Conservation (phyloP, 495 filamentous ascomycete species). For the Opeltia flavorubescens region DNA sequence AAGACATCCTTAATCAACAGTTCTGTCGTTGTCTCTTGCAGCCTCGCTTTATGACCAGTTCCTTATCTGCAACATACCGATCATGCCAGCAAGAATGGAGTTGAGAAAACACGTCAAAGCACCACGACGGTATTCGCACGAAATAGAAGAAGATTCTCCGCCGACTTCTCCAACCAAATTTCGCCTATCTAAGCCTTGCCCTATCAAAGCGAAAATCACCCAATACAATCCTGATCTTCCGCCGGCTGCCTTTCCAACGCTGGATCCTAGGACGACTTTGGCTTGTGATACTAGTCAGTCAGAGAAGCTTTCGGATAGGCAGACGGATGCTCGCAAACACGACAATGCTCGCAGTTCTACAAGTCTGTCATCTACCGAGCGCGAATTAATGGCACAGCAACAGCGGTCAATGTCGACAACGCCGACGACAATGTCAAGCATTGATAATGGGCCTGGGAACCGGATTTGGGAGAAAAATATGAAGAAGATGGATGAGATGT, state of each 20-base stretch:
- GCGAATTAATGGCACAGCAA: neutral
- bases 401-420: neutral
- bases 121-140: too few species aligned
- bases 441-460: constrained; percentile 26
- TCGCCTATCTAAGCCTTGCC: neutral
- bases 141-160: neutral
- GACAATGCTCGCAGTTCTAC: neutral
- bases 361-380: neutral
- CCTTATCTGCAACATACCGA: too few species aligned
- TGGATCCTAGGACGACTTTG: constrained; percentile 6
- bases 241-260: constrained; percentile 30
- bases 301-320: neutral
- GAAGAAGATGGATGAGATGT: constrained; percentile 14
- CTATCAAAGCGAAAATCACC: constrained; percentile 6
- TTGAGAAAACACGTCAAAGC: too few species aligned
- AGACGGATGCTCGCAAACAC: neutral
- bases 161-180: neutral
- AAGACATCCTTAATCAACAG: too few species aligned
- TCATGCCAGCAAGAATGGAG: too few species aligned
- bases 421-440: constrained; percentile 3
- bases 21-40: too few species aligned
- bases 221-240: constrained; percentile 29
- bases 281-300: neutral
- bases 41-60: too few species aligned
- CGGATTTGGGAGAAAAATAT: constrained; percentile 25